Evolutionary conservation across 2,329 filamentous ascomycete species (phyloP), one percentile per base, ranked within the genome.

Genomic region (Graphiopsis chlorocephala): DNA sequence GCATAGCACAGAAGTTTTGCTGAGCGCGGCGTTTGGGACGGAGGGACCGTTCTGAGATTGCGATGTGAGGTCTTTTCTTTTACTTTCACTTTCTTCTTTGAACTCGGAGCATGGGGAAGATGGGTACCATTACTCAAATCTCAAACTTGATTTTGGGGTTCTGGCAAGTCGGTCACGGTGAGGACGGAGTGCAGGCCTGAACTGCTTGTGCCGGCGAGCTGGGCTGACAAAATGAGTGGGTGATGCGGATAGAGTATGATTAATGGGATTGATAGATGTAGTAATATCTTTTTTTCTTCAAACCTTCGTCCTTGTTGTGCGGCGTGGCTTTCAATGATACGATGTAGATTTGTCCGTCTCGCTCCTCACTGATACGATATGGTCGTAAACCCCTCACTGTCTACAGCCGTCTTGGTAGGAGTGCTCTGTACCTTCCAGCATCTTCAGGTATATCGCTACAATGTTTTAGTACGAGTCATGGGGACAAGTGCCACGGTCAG

Each of bases 151-250:
- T 31, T 45, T 61, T 57, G 60, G 48, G 29, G 53, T 45, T 50
- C 20, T n/a, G 42, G 26, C 53, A 5, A 48, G 25, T 23, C 23
- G 60, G 60, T 29, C n/a, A 25, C 12, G 31, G 55, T 38, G 50
- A 65, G 55, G 50, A 66, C 52, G 65, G 65, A 64, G 65, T 68
- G 67, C 67, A 67, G 65, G 67, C 61, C 65, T 55, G 62, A 63
- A 56, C 64, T 66, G 48, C 57, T 56, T 56, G 60, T 35, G 60
- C 33, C 48, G 60, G 26, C 48, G 33, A 29, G 33, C 60, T 29
- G 15, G 38, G 60, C 33, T 17, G 12, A 42, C 4, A 17, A 5
- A 26, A 48, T 58, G 33, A 38, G 57, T 42, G 12, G 48, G 31
- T 23, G 48, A 29, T 12, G 48, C 42, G 3, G 23, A 25, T 23